Evolutionary conservation across 2,329 filamentous ascomycete species (phyloP).

Genomic region (Aspergillus fumigatiaffinis): DNA sequence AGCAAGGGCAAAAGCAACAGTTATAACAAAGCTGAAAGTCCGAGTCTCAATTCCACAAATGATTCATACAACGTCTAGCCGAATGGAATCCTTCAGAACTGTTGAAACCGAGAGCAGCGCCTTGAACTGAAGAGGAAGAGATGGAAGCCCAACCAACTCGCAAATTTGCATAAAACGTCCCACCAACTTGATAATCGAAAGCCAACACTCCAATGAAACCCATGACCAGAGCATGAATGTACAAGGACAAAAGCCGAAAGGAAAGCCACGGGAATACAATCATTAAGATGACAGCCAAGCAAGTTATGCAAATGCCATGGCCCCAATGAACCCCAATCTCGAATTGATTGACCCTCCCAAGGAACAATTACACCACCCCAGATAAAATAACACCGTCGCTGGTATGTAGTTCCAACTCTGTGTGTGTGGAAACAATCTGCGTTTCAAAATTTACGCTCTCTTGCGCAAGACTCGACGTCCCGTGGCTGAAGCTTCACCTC

Average conservation of each 20-base stretch:
- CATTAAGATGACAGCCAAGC: neutral
- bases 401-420: neutral
- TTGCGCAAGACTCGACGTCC: constrained; percentile 41
- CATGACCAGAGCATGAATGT: neutral
- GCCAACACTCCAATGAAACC: neutral
- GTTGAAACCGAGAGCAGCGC: neutral
- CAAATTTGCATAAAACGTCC: neutral
- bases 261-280: neutral
- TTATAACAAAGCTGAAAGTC: neutral
- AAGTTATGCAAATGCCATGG: neutral
- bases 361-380: neutral
- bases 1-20: neutral
- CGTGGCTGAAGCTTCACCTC: constrained; percentile 29
- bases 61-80: neutral
- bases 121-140: neutral
- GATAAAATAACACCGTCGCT: neutral
- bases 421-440: neutral
- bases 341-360: neutral
- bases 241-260: neutral
- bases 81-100: neutral
- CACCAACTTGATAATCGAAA: neutral
- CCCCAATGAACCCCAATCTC: neutral
- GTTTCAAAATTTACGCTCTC: constrained; percentile 24
- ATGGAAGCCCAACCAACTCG: neutral
- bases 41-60: neutral